phyloP scores from a whole-genome alignment of 306 rosid genomes.

The Quercus berberidifolia region DNA sequence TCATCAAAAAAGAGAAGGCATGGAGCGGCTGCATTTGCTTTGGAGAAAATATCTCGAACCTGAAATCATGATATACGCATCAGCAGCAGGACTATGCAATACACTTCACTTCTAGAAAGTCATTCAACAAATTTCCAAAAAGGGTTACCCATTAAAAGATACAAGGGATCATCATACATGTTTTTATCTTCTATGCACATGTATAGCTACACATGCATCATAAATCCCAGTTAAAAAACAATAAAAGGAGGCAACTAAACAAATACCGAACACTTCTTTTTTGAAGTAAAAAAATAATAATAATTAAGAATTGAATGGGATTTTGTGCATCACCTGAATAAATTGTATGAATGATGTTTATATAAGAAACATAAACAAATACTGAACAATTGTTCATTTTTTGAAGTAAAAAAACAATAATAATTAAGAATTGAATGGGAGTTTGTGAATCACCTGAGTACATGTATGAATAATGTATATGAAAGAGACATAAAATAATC shows the following conservation, averaged over 20 bases:
- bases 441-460: background rate
- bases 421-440: background rate
- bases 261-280: background rate
- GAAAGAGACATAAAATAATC: background rate
- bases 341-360: background rate
- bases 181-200: background rate
- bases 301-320: background rate
- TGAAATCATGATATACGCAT: conserved; percentile 39
- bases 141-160: background rate
- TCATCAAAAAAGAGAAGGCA: conserved; percentile 95
- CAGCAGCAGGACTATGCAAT: background rate
- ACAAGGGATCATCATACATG: background rate
- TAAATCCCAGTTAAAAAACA: background rate
- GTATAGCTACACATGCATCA: background rate
- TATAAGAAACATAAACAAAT: background rate
- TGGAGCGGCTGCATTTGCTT: conserved; percentile 96
- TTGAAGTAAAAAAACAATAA: background rate
- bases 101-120: background rate
- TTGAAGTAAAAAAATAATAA: background rate
- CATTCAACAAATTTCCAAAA: background rate
- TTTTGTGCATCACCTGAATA: background rate
- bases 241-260: background rate
- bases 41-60: conserved; percentile 95
- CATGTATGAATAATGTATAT: background rate
- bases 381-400: background rate